Evolutionary conservation across 805 yeast species (phyloP).

Genomic region (Candida berthetii): DNA sequence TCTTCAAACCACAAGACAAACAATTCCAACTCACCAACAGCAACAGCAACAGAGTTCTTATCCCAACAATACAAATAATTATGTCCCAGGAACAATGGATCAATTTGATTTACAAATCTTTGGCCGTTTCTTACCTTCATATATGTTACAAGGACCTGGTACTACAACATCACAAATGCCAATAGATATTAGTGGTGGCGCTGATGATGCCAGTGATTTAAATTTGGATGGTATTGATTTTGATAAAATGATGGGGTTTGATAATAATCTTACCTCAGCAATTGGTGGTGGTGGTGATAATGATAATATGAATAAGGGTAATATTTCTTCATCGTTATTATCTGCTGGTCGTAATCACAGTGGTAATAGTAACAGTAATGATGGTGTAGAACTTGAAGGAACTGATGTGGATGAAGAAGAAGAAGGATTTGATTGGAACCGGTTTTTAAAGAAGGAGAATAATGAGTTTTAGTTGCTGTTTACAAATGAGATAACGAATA

Average conservation of each 20-base stretch:
- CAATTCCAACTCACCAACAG: too few species aligned
- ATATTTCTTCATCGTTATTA: too few species aligned
- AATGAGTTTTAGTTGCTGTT: constrained; percentile 4
- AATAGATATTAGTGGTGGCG: background rate
- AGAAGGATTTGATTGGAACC: constrained; percentile 20
- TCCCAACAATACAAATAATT: too few species aligned
- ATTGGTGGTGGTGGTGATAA: background rate
- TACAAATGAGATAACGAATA: too few species aligned
- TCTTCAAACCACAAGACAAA: too few species aligned
- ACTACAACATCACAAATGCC: background rate
- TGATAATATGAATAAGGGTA: too few species aligned
- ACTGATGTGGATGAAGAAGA: constrained; percentile 8
- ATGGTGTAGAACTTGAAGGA: background rate
- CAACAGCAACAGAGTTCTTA: too few species aligned
- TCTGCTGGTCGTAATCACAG: too few species aligned
- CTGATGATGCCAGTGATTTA: background rate
- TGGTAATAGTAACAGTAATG: background rate
- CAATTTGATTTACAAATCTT: constrained; percentile 77
- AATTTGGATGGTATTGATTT: too few species aligned
- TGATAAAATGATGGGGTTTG: background rate
- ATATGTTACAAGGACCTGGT: constrained; percentile 42
- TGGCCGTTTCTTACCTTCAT: constrained; percentile 77
- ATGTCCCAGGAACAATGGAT: constrained; percentile 74
- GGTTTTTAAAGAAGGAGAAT: constrained; percentile 18
- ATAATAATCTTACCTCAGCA: background rate